These are phyloP conservation scores for Triticum aestivum DNA, from an alignment of 176 grass and related monocot species.

Conservation along the genomic window IWGSC_CS_RefSeq_v2.1 NC_057809.1:305449645-305450144, in stretches of 20 bases:
- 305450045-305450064: not conserved
- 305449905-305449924: conserved; percentile 95
- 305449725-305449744: conserved; percentile 97
- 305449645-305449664: not conserved
- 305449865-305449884: conserved; percentile 92
- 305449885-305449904: conserved; percentile 95
- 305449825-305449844: conserved; percentile 99
- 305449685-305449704: conserved; percentile 67
- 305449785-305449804: conserved; percentile 92
- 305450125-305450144: no score
- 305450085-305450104: no score
- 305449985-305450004: conserved; percentile 98
- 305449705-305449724: conserved; percentile 79
- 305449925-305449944: conserved; percentile 90
- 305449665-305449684: not conserved
- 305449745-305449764: conserved; percentile 84
- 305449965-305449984: conserved; percentile 97
- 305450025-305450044: conserved; percentile 27
- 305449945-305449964: conserved; percentile 94
- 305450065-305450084: conserved; percentile 20
- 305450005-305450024: conserved; percentile 97
- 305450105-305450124: no score
- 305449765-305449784: conserved; percentile 97
- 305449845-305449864: conserved; percentile 97
- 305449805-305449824: conserved; percentile 87